Evolutionary conservation across 2,329 filamentous ascomycete species (phyloP), one percentile per base, ranked within the genome.

Genomic region (Neurospora crassa): DNA sequence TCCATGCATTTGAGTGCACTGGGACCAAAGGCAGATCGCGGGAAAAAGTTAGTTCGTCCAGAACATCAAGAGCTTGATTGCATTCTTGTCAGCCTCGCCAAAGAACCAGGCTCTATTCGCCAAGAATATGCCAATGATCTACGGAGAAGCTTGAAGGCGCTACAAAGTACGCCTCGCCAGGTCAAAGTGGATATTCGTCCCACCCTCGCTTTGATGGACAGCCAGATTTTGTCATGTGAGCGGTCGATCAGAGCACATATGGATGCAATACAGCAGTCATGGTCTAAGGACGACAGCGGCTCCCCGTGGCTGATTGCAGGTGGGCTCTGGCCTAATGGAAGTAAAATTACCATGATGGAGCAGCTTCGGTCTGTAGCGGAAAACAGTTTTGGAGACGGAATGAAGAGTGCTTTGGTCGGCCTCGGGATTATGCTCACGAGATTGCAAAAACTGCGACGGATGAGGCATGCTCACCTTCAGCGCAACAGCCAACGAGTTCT

Each of bases 281-380:
- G 53, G 53, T 63, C 16, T 3, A 34, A 3, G 14, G 24, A 63
- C 24, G 53, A 63, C 2, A 63, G 53, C 53, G 53, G 53, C 24
- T 63, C 8, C 16, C 14, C 14, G 16, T 63, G 20, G 72, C 70
- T 7, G 70, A 69, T 12, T 53, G 72, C 8, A 69, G 83, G 80
- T 0, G 76, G 80, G 0, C 76, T 87, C 0, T 86, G 83, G 82
- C 87, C 87, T 0, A 79, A 78, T 1, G 72, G 84, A 2, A 85
- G 83, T 0, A 79, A 78, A 0, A 70, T 82, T 0, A 78, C 83
- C 0, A 72, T 88, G 0, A 81, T 89, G 0, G 81, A 84, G 63
- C 83, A 85, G 43, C 76, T 89, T 0, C 80, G 84, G 7, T 81
- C 80, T 0, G 79, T 75, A 0, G 72, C 70, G 0, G 72, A 72